Conservation (phyloP, 352 stramenopile species). For the Globisporangium paddicum region DNA sequence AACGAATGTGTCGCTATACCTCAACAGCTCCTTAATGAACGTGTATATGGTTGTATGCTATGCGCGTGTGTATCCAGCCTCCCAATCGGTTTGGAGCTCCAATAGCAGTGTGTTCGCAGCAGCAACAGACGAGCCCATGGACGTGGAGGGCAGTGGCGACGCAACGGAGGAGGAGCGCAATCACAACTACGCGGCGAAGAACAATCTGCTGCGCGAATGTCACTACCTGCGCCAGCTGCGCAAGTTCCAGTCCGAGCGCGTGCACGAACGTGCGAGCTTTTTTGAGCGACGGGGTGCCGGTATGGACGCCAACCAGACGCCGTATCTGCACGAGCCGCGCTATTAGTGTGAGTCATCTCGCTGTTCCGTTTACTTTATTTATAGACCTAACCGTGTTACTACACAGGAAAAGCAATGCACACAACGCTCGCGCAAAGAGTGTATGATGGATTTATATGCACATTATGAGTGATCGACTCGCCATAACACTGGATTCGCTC, state of each 20-base stretch:
- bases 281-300: slow-evolving; percentile 25
- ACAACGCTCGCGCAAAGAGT: not conserved
- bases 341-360: not conserved
- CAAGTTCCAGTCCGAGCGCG: slow-evolving; percentile 63
- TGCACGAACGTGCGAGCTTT: slow-evolving; percentile 34
- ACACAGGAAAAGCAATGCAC: not conserved
- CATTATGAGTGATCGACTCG: not conserved
- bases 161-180: slow-evolving; percentile 13
- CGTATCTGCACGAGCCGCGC: slow-evolving; percentile 22
- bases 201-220: slow-evolving; percentile 62
- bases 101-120: not conserved
- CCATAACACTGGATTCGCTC: not conserved
- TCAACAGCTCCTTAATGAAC: not conserved
- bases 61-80: not conserved
- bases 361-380: not conserved
- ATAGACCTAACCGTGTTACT: not conserved
- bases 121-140: slow-evolving; percentile 7
- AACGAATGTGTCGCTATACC: not conserved
- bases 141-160: slow-evolving; percentile 21
- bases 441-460: too few species aligned
- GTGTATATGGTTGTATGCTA: not conserved
- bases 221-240: slow-evolving; percentile 74
- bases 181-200: slow-evolving; percentile 43
- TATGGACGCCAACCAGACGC: slow-evolving; percentile 5
- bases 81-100: slow-evolving; percentile 2